Evolutionary conservation across 2,329 filamentous ascomycete genomes (phyloP).

Genomic region (Thielaviopsis musarum): DNA sequence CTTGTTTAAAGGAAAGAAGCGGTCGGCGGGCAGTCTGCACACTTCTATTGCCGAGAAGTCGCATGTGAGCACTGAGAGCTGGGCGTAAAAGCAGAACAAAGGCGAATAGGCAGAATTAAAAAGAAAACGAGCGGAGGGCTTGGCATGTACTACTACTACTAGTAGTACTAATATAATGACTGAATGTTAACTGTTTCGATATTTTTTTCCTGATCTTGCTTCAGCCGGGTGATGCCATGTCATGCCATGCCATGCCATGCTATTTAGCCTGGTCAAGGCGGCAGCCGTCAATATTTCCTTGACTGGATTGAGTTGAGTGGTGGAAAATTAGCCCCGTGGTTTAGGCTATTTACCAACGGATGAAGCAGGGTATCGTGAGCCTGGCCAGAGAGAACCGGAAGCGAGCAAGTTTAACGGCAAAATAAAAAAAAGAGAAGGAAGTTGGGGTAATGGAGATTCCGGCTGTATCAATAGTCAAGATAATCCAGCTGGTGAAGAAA

Average conservation of each 20-base stretch:
- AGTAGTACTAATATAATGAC: not conserved
- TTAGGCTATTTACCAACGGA: not conserved
- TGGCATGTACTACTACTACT: not conserved
- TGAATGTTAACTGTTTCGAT: not conserved
- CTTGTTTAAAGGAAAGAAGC: slow-evolving; percentile 15
- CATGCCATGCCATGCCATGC: too few relatives aligned
- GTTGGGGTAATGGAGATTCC: not conserved
- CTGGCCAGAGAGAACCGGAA: not conserved
- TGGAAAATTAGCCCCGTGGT: not conserved
- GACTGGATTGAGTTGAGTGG: not conserved
- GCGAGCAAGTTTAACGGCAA: not conserved
- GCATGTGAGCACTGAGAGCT: slow-evolving; percentile 2
- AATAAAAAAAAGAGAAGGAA: not conserved
- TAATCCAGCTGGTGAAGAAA: not conserved
- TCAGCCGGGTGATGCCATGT: not conserved
- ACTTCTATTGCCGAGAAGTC: slow-evolving; percentile 7
- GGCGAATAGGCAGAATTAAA: not conserved
- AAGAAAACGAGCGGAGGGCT: not conserved
- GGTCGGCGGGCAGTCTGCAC: not conserved
- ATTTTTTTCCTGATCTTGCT: not conserved
- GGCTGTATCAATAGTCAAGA: not conserved
- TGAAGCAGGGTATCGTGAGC: too few relatives aligned
- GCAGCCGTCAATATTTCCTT: too few relatives aligned
- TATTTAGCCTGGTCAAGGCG: not conserved
- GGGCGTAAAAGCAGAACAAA: not conserved